These are phyloP conservation scores for Colletotrichum melonis DNA, from an alignment of 2,329 filamentous ascomycete genomes.

Conservation along the genomic window DNA sequence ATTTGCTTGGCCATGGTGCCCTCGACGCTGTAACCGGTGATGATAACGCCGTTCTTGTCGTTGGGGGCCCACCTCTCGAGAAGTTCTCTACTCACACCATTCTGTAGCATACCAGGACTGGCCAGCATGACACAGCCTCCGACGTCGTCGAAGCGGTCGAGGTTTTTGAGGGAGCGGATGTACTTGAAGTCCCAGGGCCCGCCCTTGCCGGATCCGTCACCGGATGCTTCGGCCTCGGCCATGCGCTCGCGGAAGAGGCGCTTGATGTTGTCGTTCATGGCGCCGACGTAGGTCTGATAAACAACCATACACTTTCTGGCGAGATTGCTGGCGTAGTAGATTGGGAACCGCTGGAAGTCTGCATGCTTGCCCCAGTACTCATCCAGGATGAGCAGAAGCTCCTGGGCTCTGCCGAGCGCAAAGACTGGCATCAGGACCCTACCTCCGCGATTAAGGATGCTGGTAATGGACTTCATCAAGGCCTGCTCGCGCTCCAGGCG, in stretches of 20 bases:
- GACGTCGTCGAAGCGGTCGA: slow-evolving; percentile 96
- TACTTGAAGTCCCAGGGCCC: slow-evolving; percentile 98
- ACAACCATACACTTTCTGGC: slow-evolving; percentile 98
- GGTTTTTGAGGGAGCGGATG: slow-evolving; percentile 89
- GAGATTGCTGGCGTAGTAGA: slow-evolving; percentile 97
- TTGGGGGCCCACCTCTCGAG: slow-evolving; percentile 96
- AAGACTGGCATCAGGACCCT: slow-evolving; percentile 96
- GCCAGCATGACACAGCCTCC: slow-evolving; percentile 97
- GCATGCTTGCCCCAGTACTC: slow-evolving; percentile 95
- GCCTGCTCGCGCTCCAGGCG: slow-evolving; percentile 91
- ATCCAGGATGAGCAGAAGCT: slow-evolving; percentile 92
- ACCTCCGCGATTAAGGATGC: slow-evolving; percentile 89
- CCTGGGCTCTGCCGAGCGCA: slow-evolving; percentile 91
- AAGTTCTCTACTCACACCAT: slow-evolving; percentile 91
- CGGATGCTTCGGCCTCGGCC: slow-evolving; percentile 86
- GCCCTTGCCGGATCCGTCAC: slow-evolving; percentile 79
- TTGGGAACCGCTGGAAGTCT: slow-evolving; percentile 90
- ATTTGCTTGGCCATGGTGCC: slow-evolving; percentile 98
- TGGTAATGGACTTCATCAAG: slow-evolving; percentile 94
- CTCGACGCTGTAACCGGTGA: slow-evolving; percentile 98
- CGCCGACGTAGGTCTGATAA: slow-evolving; percentile 97
- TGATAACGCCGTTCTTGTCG: slow-evolving; percentile 97
- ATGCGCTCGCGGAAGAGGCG: slow-evolving; percentile 92
- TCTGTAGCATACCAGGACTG: slow-evolving; percentile 98
- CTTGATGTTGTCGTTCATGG: slow-evolving; percentile 99